phyloP scores from a whole-genome alignment of 1,284 basidiomycete genomes.

The Paramarasmius palmivorus region DNA sequence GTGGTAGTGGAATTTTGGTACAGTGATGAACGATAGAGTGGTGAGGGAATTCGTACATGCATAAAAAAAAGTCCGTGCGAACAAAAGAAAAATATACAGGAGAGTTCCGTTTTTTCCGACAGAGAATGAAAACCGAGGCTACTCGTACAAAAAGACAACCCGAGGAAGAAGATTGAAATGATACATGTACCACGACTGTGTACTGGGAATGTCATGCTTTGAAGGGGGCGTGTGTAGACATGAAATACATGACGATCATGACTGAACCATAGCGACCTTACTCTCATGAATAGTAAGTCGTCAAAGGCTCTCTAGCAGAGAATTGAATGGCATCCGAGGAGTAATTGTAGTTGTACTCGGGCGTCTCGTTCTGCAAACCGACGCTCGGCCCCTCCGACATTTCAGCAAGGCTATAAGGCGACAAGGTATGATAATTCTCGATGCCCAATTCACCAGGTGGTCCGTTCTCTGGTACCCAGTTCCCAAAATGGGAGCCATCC shows the following conservation, averaged over 20 bases:
- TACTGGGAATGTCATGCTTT: neutral
- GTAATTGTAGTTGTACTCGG: neutral
- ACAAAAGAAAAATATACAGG: neutral
- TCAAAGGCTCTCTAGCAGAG: constrained; percentile 2
- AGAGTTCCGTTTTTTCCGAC: neutral
- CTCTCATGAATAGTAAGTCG: constrained; percentile 2
- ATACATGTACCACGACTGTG: neutral
- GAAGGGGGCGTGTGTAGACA: neutral
- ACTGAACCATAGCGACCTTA: neutral
- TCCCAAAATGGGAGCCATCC: neutral
- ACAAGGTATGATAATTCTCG: constrained; percentile 9
- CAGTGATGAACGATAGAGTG: too few species aligned
- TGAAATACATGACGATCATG: neutral
- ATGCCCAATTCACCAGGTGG: constrained; percentile 3
- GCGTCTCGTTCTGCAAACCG: neutral
- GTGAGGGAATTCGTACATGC: too few species aligned
- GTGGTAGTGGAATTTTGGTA: too few species aligned
- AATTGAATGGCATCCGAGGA: constrained; percentile 5
- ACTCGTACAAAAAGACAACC: neutral
- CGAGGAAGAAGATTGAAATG: neutral
- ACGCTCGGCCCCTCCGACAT: neutral
- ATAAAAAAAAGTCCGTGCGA: constrained; percentile 1
- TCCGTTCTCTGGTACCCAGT: constrained; percentile 1
- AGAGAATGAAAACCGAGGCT: too few species aligned
- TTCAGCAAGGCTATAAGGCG: constrained; percentile 9